These are phyloP conservation scores for Basidioascus undulatus DNA, from an alignment of 768 basidiomycete genomes.

Conservation along the genomic window DNA sequence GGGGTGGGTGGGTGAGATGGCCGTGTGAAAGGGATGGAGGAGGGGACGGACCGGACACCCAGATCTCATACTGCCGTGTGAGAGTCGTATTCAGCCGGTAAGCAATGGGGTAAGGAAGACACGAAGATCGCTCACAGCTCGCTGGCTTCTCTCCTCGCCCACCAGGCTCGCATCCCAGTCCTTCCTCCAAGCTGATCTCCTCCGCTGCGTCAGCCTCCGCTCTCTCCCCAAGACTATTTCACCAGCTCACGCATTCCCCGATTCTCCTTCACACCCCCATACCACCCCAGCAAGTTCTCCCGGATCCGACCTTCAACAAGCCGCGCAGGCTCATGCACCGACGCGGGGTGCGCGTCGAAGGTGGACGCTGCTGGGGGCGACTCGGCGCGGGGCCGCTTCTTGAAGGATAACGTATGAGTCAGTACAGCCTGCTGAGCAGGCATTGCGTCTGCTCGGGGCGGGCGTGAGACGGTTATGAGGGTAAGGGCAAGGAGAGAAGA, in stretches of 20 bases:
- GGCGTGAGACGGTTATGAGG: too few species aligned
- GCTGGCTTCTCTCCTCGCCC: too few species aligned
- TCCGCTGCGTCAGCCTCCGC: slow-evolving; percentile 68
- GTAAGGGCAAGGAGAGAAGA: too few species aligned
- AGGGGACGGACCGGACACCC: slow-evolving; percentile 29
- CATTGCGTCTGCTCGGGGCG: too few species aligned
- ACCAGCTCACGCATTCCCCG: slow-evolving; percentile 84
- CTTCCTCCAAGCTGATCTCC: slow-evolving; percentile 31
- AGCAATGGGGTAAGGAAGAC: background rate
- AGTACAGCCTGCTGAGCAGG: too few species aligned
- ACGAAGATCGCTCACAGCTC: background rate
- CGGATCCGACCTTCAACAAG: too few species aligned
- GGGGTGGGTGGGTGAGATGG: background rate
- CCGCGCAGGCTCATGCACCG: too few species aligned
- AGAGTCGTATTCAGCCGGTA: background rate
- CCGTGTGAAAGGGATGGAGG: slow-evolving; percentile 10
- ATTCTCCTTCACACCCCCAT: slow-evolving; percentile 32
- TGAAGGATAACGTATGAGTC: too few species aligned
- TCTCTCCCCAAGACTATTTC: slow-evolving; percentile 28
- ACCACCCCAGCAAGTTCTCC: slow-evolving; percentile 32
- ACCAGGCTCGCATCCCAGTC: too few species aligned
- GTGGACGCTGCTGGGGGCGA: too few species aligned
- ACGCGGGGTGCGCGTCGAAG: too few species aligned
- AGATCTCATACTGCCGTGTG: slow-evolving; percentile 29
- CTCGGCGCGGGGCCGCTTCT: too few species aligned